Evolutionary conservation across 225 moss, liverwort and hornwort genomes (phyloP).

Genomic region (Lunularia cruciata): DNA sequence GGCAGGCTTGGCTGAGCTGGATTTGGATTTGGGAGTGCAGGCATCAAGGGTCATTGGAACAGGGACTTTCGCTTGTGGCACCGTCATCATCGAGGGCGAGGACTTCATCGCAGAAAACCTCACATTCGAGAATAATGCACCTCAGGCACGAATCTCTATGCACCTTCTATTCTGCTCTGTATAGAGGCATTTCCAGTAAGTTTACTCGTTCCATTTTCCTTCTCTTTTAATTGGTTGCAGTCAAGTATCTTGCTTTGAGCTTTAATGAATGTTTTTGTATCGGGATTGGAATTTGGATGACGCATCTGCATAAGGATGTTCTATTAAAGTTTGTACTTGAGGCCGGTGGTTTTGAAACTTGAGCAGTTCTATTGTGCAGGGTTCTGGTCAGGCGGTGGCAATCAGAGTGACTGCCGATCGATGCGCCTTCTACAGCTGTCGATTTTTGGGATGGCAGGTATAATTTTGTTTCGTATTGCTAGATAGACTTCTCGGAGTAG

Average conservation of each 20-base stretch:
- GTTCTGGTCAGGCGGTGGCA: slow-evolving; percentile 90
- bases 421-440: slow-evolving; percentile 89
- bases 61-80: slow-evolving; percentile 89
- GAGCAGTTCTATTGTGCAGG: slow-evolving; percentile 33
- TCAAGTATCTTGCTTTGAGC: background rate
- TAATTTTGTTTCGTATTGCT: background rate
- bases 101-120: slow-evolving; percentile 91
- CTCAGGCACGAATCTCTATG: slow-evolving; percentile 36
- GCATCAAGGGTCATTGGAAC: slow-evolving; percentile 65
- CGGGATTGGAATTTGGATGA: too few relatives aligned
- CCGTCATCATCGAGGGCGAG: slow-evolving; percentile 89
- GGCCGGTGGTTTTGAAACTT: background rate
- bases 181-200: background rate
- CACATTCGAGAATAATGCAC: slow-evolving; percentile 83
- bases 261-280: background rate
- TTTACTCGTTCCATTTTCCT: background rate
- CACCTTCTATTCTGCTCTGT: background rate
- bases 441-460: slow-evolving; percentile 87
- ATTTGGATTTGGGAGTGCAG: slow-evolving; percentile 14
- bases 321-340: background rate
- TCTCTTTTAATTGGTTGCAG: background rate
- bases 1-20: background rate
- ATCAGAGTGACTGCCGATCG: slow-evolving; percentile 89
- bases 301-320: too few relatives aligned
- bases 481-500: background rate